These are phyloP conservation scores for Arabidopsis thaliana DNA, from an alignment of 345 rosid species.

Conservation along the genomic window TAIR10.1 NC_003070.9:22509501-22510000, in stretches of 20 bases:
- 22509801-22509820: slow-evolving; percentile 48
- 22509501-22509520: slow-evolving; percentile 48
- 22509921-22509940: slow-evolving; percentile 42
- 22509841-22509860: slow-evolving; percentile 43
- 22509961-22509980: slow-evolving; percentile 79
- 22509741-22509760: slow-evolving; percentile 51
- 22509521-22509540: slow-evolving; percentile 43
- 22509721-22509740: slow-evolving; percentile 56
- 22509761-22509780: slow-evolving; percentile 52
- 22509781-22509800: slow-evolving; percentile 45
- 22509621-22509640: slow-evolving; percentile 53
- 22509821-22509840: slow-evolving; percentile 51
- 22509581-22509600: slow-evolving; percentile 46
- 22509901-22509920: slow-evolving; percentile 42
- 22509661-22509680: slow-evolving; percentile 45
- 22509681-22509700: slow-evolving; percentile 54
- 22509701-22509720: slow-evolving; percentile 57
- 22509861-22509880: slow-evolving; percentile 46
- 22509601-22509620: slow-evolving; percentile 72
- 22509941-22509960: slow-evolving; percentile 61
- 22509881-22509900: slow-evolving; percentile 43
- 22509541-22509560: slow-evolving; percentile 49
- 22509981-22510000: slow-evolving; percentile 54
- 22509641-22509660: slow-evolving; percentile 42
- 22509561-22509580: slow-evolving; percentile 45